These are phyloP conservation scores for Russula emetica DNA, from an alignment of 768 basidiomycete species.

Conservation along the genomic window DNA sequence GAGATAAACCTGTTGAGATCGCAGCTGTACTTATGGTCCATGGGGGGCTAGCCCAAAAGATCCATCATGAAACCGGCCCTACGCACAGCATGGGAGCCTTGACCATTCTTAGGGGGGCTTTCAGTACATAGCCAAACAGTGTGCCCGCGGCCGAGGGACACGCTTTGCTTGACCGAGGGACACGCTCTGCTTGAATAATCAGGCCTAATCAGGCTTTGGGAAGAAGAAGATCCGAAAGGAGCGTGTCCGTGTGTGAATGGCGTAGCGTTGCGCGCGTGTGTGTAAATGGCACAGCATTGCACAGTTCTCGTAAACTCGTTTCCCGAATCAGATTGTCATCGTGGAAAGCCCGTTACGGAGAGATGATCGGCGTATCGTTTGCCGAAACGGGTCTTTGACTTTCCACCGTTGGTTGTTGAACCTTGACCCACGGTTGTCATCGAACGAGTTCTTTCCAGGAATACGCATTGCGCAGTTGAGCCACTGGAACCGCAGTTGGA, in stretches of 20 bases:
- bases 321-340: too few relatives aligned
- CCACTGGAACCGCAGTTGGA: too few relatives aligned
- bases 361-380: too few relatives aligned
- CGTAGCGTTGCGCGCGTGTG: too few relatives aligned
- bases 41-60: conserved; percentile 1
- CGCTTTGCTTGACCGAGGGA: conserved; percentile 6
- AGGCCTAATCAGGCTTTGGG: too few relatives aligned
- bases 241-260: not conserved
- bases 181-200: conserved; percentile 7
- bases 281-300: not conserved
- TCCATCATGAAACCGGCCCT: not conserved
- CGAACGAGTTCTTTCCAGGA: too few relatives aligned
- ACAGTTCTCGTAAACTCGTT: not conserved
- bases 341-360: too few relatives aligned
- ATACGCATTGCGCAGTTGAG: too few relatives aligned
- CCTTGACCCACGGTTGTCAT: too few relatives aligned
- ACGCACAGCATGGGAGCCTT: conserved; percentile 11
- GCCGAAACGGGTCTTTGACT: too few relatives aligned
- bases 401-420: too few relatives aligned
- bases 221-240: not conserved
- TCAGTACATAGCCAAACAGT: conserved; percentile 12
- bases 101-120: conserved; percentile 6
- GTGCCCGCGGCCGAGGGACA: conserved; percentile 16
- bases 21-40: conserved; percentile 22
- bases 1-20: not conserved